phyloP scores from a whole-genome alignment of 192 early-diverging fungal genomes.

The Neocallimastix lanati region DNA sequence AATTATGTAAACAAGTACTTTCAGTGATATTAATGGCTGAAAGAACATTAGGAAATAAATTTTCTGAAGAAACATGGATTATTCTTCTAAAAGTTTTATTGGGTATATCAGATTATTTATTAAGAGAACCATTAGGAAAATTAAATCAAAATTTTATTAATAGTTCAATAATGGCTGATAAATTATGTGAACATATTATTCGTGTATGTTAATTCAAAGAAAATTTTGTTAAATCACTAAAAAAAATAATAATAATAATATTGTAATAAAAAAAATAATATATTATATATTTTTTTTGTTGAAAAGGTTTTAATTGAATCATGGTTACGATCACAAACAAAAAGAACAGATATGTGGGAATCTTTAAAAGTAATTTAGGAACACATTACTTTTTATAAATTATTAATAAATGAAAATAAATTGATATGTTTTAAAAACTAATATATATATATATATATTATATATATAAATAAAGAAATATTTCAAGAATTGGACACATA shows the following conservation, averaged over 20 bases:
- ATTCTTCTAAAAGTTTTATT: slow-evolving; percentile 62
- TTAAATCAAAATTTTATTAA: background rate
- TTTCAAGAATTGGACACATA: slow-evolving; percentile 48
- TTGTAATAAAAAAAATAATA: no score
- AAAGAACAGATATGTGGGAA: slow-evolving; percentile 58
- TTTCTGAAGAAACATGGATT: slow-evolving; percentile 60
- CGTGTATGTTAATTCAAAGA: slow-evolving; percentile 21
- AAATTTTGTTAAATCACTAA: no score
- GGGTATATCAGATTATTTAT: slow-evolving; percentile 52
- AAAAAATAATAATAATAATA: no score
- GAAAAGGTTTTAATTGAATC: slow-evolving; percentile 49
- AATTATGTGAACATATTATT: slow-evolving; percentile 52
- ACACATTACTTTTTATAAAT: no score
- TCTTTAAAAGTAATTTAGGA: slow-evolving; percentile 35
- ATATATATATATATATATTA: no score
- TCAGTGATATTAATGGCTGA: slow-evolving; percentile 39
- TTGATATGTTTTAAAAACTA: no score
- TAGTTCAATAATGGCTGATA: slow-evolving; percentile 44
- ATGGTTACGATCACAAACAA: slow-evolving; percentile 53
- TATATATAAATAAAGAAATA: no score
- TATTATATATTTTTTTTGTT: no score
- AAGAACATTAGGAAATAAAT: slow-evolving; percentile 28
- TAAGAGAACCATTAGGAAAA: slow-evolving; percentile 27
- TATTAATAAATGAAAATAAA: no score
- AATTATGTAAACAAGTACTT: slow-evolving; percentile 54